Evolutionary conservation across 441 rosid species (phyloP).

Genomic region (Brassica hybrid): DNA sequence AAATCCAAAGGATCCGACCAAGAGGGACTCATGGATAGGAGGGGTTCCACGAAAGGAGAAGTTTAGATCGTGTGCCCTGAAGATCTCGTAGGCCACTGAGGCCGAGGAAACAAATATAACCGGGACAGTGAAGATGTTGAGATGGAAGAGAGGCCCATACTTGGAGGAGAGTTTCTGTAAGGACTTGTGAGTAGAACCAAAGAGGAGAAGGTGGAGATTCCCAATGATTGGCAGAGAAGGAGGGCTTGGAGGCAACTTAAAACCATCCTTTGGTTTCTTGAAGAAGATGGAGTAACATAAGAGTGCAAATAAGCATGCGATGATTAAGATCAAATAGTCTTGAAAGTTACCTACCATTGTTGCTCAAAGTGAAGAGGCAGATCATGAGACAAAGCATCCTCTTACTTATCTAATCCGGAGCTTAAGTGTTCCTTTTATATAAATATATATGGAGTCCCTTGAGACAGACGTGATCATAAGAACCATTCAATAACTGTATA

Average conservation of each 20-base stretch:
- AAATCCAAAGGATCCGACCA: constrained; percentile 39
- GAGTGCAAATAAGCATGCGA: constrained; percentile 9
- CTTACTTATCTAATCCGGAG: constrained; percentile 1
- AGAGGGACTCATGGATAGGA: constrained; percentile 22
- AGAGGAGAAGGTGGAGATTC: constrained; percentile 35
- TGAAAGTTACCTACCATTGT: not conserved
- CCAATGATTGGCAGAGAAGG: constrained; percentile 18
- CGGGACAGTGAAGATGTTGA: constrained; percentile 35
- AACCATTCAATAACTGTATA: not conserved
- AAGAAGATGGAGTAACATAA: constrained; percentile 10
- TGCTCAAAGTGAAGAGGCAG: constrained; percentile 4
- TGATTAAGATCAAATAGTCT: not conserved
- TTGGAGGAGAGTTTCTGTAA: constrained; percentile 28
- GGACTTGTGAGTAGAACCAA: constrained; percentile 20
- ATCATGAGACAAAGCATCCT: not conserved
- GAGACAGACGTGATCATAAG: constrained; percentile 1
- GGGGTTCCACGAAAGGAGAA: constrained; percentile 35
- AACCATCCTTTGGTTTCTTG: constrained; percentile 1
- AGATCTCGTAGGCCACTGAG: constrained; percentile 44
- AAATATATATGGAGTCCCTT: not conserved
- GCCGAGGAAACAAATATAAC: constrained; percentile 45
- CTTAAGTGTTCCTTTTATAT: not conserved
- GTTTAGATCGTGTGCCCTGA: constrained; percentile 40
- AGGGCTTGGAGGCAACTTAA: not conserved
- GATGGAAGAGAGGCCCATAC: constrained; percentile 48